A percentile compares a stretch with the other conserved stretches of the same genome.
Conservation (phyloP, 2,329 filamentous ascomycete genomes). For the Teratosphaeria gauchensis region DNA sequence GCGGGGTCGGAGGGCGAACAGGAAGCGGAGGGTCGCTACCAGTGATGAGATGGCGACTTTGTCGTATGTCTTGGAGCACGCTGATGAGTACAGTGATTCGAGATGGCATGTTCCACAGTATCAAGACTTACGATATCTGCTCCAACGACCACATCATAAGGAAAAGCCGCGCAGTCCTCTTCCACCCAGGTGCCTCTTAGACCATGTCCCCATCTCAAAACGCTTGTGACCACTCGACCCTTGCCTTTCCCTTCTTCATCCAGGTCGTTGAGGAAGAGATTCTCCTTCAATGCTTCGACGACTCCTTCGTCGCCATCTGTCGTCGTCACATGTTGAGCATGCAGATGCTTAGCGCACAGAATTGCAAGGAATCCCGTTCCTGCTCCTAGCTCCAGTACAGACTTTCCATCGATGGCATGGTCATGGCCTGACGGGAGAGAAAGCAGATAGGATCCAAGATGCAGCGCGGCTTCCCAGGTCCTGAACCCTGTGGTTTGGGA, state of each 20-base stretch:
- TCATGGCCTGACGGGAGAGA: conserved; percentile 19
- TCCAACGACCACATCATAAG: conserved; percentile 56
- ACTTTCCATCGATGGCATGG: conserved; percentile 42
- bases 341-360: conserved; percentile 59
- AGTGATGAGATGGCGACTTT: conserved; percentile 52
- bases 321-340: conserved; percentile 50
- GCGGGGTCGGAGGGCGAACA: conserved; percentile 48
- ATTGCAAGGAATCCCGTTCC: conserved; percentile 70
- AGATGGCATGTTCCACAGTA: background rate
- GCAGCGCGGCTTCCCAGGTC: conserved; percentile 73
- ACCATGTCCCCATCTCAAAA: conserved; percentile 56
- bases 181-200: conserved; percentile 50
- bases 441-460: conserved; percentile 60
- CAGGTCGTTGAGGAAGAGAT: conserved; percentile 58
- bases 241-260: conserved; percentile 31
- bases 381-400: conserved; percentile 62
- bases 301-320: conserved; percentile 69
- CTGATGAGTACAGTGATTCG: background rate
- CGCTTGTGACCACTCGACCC: conserved; percentile 38
- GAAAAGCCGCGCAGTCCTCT: conserved; percentile 36
- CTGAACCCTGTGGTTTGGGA: conserved; percentile 65
- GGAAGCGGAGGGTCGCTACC: conserved; percentile 52
- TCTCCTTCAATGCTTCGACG: conserved; percentile 56
- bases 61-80: conserved; percentile 52
- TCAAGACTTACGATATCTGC: conserved; percentile 51